phyloP scores from a whole-genome alignment of 1,139 yeast genomes.

The Zhuliangozyma blackwelliae region DNA sequence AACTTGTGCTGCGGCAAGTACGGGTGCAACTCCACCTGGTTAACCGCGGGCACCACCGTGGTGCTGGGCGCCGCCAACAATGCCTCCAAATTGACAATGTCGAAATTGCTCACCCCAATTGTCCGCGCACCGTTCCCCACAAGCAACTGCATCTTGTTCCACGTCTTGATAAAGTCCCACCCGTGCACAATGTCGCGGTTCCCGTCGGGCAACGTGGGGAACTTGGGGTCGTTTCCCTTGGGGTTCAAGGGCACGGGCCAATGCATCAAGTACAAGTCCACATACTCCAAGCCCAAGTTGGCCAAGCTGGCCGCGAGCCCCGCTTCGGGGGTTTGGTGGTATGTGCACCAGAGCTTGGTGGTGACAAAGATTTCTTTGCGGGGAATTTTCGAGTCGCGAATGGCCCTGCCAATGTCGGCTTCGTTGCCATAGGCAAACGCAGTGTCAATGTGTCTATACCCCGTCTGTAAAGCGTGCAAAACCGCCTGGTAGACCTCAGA shows the following conservation, averaged over 20 bases:
- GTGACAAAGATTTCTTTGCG: slow-evolving; percentile 68
- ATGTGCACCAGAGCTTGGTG: slow-evolving; percentile 69
- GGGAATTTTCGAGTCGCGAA: slow-evolving; percentile 57
- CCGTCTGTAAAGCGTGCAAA: slow-evolving; percentile 54
- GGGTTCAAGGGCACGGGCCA: slow-evolving; percentile 67
- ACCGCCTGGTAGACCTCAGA: slow-evolving; percentile 54
- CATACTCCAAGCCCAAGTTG: slow-evolving; percentile 65
- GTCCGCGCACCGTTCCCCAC: slow-evolving; percentile 53
- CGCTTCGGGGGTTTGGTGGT: slow-evolving; percentile 51
- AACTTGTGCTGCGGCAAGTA: slow-evolving; percentile 67
- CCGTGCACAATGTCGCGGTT: slow-evolving; percentile 26
- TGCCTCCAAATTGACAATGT: slow-evolving; percentile 42
- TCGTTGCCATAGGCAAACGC: slow-evolving; percentile 67
- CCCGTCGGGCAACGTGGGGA: slow-evolving; percentile 24
- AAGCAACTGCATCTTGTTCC: slow-evolving; percentile 60
- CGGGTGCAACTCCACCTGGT: slow-evolving; percentile 78
- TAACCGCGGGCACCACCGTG: slow-evolving; percentile 59
- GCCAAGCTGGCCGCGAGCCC: slow-evolving; percentile 57
- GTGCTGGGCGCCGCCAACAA: slow-evolving; percentile 28
- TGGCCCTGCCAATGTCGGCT: slow-evolving; percentile 56
- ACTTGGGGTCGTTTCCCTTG: slow-evolving; percentile 28
- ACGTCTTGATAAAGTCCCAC: slow-evolving; percentile 59
- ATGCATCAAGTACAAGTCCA: slow-evolving; percentile 75
- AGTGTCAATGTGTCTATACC: slow-evolving; percentile 74
- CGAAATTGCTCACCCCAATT: slow-evolving; percentile 78